Base-by-base conservation (phyloP, 805 yeast genomes). In the Monosporozyma siamensis region DNA sequence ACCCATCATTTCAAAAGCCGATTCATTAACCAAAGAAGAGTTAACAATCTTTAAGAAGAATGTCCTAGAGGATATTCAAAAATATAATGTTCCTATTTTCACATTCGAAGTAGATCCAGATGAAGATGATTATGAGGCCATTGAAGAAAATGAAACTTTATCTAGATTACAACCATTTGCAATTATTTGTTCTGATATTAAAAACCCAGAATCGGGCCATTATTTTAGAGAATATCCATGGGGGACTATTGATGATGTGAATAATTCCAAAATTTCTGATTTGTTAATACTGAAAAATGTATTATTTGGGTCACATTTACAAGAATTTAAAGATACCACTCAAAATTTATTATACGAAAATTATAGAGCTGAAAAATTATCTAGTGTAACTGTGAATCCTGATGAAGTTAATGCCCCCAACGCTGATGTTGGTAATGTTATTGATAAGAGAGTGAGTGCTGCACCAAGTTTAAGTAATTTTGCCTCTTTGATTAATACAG, bases 291-390 rank as follows among this genome's bases (percentile, higher is more conserved):
- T 85, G 54, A 78, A 81, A 48, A 73, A 80, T 38, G 90, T 83
- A 3, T 59, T 85, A 32, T 75, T 85, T 55, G 94, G 94, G 6
- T 75, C 89, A n/a, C 95, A 86, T 58, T 67, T 84, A 50, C 82
- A 79, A 58, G 92, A 83, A 54, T 75, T 83, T 55, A 82, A 83
- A 64, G 94, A 84, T 54, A 68, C 82, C 45, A 85, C 94, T 23
- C 87, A 82, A 53, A 84, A 78, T 52, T 70, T 78, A 62, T 64
- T 83, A 42, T 83, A 83, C 61, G 94, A 83, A 57, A 78, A 80
- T 44, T 83, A 82, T 59, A 75, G 95, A 65, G 80, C 92, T 17
- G 89, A 82, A 56, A 72, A 82, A 53, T 68, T 84, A 52, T 76
- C 84, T 12, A 65, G 71, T 43, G 82, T 77, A 24, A 71, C 82